Percentiles rank a stretch among this genome's conserved stretches.
These are phyloP conservation scores for Chaetoceros tenuissimus DNA, from an alignment of 108 stramenopile genomes.

Conservation along the genomic window DNA sequence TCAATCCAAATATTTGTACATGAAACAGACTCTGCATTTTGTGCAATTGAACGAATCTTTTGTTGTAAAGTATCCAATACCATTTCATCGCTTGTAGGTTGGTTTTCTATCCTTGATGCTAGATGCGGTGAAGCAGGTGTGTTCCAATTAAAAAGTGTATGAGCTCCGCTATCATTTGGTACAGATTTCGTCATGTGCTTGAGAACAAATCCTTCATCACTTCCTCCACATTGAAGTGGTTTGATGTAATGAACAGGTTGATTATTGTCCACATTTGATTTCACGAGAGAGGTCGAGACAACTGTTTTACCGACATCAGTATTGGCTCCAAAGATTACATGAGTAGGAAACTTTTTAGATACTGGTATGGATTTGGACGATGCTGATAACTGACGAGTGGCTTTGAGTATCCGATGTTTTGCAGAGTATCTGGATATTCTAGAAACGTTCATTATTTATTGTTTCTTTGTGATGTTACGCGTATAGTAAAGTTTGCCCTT, in stretches of 20 bases:
- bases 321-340: conserved; percentile 92
- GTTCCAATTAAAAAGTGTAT: conserved; percentile 81
- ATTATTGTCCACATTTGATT: conserved; percentile 30
- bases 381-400: no score
- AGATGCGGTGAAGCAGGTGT: conserved; percentile 87
- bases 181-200: conserved; percentile 15
- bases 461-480: no score
- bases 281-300: conserved; percentile 74
- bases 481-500: no score
- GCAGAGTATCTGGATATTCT: no score
- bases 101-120: conserved; percentile 63
- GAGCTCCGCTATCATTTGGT: conserved; percentile 4
- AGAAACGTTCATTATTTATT: no score
- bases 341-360: conserved; percentile 10
- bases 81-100: conserved; percentile 59
- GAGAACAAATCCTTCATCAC: conserved; percentile 59
- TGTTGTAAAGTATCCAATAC: conserved; percentile 40
- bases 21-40: neutral
- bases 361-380: no score
- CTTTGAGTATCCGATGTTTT: no score
- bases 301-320: conserved; percentile 97
- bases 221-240: conserved; percentile 90
- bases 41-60: conserved; percentile 9
- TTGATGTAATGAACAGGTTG: conserved; percentile 73
- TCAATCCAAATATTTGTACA: conserved; percentile 39